A percentile compares a stretch with the other conserved stretches of the same genome.
Evolutionary conservation across 768 basidiomycete species (phyloP).

Genomic region (Trametes elegans): DNA sequence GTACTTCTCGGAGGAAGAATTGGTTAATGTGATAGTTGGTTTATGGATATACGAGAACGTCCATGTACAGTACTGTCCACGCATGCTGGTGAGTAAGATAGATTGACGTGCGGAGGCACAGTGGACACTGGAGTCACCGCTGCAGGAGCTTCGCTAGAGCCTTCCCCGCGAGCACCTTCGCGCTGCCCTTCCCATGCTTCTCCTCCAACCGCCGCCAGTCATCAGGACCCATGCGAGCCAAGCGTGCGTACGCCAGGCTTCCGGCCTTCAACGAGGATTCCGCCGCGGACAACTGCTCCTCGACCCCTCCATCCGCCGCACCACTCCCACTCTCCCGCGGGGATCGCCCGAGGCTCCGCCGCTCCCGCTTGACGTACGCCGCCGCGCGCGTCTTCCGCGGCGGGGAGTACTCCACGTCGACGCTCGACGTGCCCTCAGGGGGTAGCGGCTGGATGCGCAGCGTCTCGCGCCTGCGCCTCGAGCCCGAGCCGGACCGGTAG

Average conservation of each 20-base stretch:
- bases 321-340: background rate
- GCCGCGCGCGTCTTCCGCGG: slow-evolving; percentile 25
- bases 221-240: background rate
- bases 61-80: no score
- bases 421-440: background rate
- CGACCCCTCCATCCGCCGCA: background rate
- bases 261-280: background rate
- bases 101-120: background rate
- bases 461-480: background rate
- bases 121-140: background rate
- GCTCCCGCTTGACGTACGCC: slow-evolving; percentile 15
- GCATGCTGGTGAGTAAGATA: no score
- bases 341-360: slow-evolving; percentile 9
- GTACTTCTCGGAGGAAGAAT: no score
- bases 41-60: no score
- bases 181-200: slow-evolving; percentile 5
- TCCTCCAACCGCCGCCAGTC: slow-evolving; percentile 3
- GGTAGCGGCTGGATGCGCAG: slow-evolving; percentile 10
- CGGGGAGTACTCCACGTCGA: slow-evolving; percentile 22
- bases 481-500: background rate
- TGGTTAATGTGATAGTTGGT: no score
- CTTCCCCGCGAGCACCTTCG: slow-evolving; percentile 4
- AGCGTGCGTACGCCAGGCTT: background rate
- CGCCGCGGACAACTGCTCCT: background rate
- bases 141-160: background rate